phyloP scores from a whole-genome alignment of 305 asterid genomes.

The Solanum hybrid region DNA sequence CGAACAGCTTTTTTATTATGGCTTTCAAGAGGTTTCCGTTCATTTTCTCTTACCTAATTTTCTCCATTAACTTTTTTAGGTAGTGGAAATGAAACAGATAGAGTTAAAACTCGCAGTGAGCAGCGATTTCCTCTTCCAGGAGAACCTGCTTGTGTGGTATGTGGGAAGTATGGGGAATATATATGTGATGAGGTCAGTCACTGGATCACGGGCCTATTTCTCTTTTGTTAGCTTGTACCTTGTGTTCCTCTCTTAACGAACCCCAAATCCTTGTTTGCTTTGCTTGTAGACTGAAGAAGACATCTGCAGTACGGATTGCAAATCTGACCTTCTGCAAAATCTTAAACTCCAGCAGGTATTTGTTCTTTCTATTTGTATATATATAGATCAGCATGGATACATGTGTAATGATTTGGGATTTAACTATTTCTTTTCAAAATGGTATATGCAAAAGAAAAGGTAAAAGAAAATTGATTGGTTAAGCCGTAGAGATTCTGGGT shows the following conservation, averaged over 20 bases:
- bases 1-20: not conserved
- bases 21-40: not conserved
- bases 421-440: not conserved
- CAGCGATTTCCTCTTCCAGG: constrained; percentile 76
- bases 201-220: not conserved
- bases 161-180: constrained; percentile 86
- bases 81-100: constrained; percentile 28
- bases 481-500: not conserved
- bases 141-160: constrained; percentile 66
- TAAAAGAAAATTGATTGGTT: not conserved
- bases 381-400: not conserved
- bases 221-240: not conserved
- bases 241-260: not conserved
- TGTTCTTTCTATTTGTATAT: not conserved
- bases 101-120: constrained; percentile 44
- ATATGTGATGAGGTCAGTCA: constrained; percentile 66
- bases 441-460: not conserved
- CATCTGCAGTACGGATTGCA: constrained; percentile 79
- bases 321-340: constrained; percentile 47
- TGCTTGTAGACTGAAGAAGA: constrained; percentile 62
- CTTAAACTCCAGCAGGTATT: constrained; percentile 40
- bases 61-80: constrained; percentile 22
- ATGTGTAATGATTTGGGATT: not conserved
- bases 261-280: constrained; percentile 5
- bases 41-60: not conserved